Conservation (phyloP, 1,284 basidiomycete genomes). For the Ceratobasidium sp. region DNA sequence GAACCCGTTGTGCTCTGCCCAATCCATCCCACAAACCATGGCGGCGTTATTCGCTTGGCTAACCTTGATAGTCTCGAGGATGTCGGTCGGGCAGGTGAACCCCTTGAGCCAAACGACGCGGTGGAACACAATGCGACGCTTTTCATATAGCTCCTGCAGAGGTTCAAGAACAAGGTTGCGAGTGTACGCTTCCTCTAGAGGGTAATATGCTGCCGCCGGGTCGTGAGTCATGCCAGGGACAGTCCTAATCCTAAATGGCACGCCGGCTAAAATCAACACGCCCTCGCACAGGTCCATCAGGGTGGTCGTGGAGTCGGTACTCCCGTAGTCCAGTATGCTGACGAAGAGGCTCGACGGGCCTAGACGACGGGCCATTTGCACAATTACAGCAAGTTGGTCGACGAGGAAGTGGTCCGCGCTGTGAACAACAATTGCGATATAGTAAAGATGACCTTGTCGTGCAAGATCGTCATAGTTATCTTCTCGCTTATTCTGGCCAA, state of each 20-base stretch:
- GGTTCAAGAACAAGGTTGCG: conserved; percentile 92
- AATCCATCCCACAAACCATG: conserved; percentile 98
- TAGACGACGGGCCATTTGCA: conserved; percentile 89
- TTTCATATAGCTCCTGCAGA: conserved; percentile 80
- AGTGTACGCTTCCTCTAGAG: conserved; percentile 90
- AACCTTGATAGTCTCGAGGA: conserved; percentile 91
- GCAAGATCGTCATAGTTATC: conserved; percentile 89
- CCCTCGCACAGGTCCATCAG: conserved; percentile 92
- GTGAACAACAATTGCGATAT: conserved; percentile 91
- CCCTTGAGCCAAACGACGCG: conserved; percentile 96
- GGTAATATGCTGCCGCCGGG: conserved; percentile 88
- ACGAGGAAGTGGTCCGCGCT: conserved; percentile 97
- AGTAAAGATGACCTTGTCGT: conserved; percentile 85
- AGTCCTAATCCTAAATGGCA: conserved; percentile 88
- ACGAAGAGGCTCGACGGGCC: conserved; percentile 91
- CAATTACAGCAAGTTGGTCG: conserved; percentile 94
- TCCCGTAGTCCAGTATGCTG: conserved; percentile 94
- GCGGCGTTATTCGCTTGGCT: conserved; percentile 89
- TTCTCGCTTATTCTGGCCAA: conserved; percentile 85
- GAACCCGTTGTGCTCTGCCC: conserved; percentile 95
- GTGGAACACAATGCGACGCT: conserved; percentile 82
- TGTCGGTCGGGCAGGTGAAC: conserved; percentile 96
- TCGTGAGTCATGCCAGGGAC: conserved; percentile 90
- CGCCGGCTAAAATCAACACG: conserved; percentile 87
- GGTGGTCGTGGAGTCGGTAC: conserved; percentile 91